A percentile compares a stretch with the other conserved stretches of the same genome.
Evolutionary conservation across 2,329 filamentous ascomycete species (phyloP).

Genomic region (Fusarium pseudocircinatum): DNA sequence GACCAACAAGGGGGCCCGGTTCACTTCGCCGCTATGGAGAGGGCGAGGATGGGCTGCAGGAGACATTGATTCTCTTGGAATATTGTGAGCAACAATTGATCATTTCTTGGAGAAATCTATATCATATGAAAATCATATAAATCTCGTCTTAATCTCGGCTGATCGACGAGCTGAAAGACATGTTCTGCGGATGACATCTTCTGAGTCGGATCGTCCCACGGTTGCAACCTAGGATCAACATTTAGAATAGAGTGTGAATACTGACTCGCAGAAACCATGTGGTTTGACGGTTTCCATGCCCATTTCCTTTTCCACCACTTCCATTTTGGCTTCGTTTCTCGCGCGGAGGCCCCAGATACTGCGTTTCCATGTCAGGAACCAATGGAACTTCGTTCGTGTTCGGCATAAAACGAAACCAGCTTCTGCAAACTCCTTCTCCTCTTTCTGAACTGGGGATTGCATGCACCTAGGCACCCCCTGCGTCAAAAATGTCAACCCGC

Average conservation of each 20-base stretch:
- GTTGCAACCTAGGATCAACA: conserved; percentile 6
- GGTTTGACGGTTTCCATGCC: conserved; percentile 10
- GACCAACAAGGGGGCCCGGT: conserved; percentile 11
- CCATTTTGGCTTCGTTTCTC: not conserved
- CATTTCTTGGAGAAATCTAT: not conserved
- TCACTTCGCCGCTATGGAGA: conserved; percentile 19
- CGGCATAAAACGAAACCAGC: conserved; percentile 6
- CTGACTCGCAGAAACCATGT: conserved; percentile 40
- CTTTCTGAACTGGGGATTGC: conserved; percentile 10
- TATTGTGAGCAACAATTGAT: not conserved
- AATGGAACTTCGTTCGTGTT: conserved; percentile 18
- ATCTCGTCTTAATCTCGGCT: conserved; percentile 18
- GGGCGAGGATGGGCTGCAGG: not conserved
- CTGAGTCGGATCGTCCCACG: conserved; percentile 7
- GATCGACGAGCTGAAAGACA: conserved; percentile 13
- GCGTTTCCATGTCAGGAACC: conserved; percentile 8
- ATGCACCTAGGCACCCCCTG: conserved; percentile 35
- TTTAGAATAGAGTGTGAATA: conserved; percentile 18
- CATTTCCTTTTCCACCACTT: not conserved
- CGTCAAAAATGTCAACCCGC: conserved; percentile 41
- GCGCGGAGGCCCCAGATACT: conserved; percentile 20
- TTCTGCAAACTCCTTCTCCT: conserved; percentile 2
- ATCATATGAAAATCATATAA: not conserved
- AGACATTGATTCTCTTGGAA: not conserved
- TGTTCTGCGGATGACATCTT: conserved; percentile 5